A percentile compares a stretch with the other conserved stretches of the same genome.
Evolutionary conservation across 148 eudicot genomes (phyloP).

Genomic region (Suaeda aralocaspica): DNA sequence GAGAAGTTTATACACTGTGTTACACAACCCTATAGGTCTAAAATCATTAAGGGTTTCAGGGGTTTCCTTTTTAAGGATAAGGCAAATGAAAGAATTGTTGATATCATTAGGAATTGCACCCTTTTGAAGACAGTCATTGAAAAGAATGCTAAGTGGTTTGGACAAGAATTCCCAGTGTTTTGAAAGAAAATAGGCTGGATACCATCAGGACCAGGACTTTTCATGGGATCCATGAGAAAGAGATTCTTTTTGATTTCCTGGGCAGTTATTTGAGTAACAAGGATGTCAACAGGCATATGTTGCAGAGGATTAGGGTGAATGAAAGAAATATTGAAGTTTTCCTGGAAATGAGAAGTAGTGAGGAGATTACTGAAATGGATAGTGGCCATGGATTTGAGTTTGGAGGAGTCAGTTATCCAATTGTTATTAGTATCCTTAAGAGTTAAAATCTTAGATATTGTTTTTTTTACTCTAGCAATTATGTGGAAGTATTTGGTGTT

Average conservation of each 20-base stretch:
- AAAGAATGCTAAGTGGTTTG: neutral
- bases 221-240: neutral
- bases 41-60: neutral
- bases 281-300: too few species aligned
- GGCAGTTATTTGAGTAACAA: too few species aligned
- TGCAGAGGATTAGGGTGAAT: too few species aligned
- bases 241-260: too few species aligned
- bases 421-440: neutral
- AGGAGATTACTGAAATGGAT: neutral
- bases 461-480: neutral
- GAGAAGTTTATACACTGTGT: neutral
- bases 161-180: neutral
- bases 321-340: too few species aligned
- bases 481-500: neutral
- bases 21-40: neutral
- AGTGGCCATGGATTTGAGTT: too few species aligned
- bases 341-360: neutral
- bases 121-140: neutral
- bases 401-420: neutral
- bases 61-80: neutral
- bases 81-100: neutral
- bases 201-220: neutral
- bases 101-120: neutral
- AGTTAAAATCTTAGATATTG: neutral
- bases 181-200: neutral